A percentile compares a stretch with the other conserved stretches of the same genome.
Evolutionary conservation across 352 stramenopile genomes (phyloP).

Genomic region (Phytophthora podocarpi): DNA sequence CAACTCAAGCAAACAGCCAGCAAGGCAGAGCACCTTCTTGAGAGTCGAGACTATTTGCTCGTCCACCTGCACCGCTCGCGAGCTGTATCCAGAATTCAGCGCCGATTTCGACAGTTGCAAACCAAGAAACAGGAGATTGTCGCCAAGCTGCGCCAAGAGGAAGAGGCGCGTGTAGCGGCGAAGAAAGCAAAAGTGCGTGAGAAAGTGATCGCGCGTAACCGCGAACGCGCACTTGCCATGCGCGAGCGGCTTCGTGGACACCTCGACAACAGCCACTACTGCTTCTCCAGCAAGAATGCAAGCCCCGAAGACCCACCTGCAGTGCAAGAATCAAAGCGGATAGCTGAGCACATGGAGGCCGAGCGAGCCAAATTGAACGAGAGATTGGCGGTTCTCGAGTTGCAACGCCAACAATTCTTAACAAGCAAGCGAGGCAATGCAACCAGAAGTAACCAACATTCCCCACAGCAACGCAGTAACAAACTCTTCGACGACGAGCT

Average conservation of each 20-base stretch:
- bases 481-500: conserved; percentile 39
- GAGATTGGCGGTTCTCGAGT: conserved; percentile 21
- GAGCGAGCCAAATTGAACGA: conserved; percentile 25
- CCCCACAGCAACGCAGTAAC: conserved; percentile 1
- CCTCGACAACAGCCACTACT: conserved; percentile 1
- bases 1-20: conserved; percentile 38
- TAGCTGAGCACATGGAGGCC: conserved; percentile 16
- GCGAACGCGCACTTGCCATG: conserved; percentile 45
- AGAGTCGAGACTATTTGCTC: conserved; percentile 30
- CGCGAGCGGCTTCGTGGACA: conserved; percentile 16
- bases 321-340: conserved; percentile 11
- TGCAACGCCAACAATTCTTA: conserved; percentile 17
- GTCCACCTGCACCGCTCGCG: conserved; percentile 28
- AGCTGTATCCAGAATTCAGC: conserved; percentile 42
- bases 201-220: conserved; percentile 49
- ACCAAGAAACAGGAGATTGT: conserved; percentile 14
- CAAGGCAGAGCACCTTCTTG: conserved; percentile 20
- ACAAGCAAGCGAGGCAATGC: not conserved
- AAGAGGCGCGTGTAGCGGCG: conserved; percentile 22
- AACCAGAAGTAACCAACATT: conserved; percentile 5
- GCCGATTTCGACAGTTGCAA: conserved; percentile 28
- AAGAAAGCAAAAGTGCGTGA: conserved; percentile 46
- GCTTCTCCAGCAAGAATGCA: not conserved
- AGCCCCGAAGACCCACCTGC: not conserved
- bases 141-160: conserved; percentile 22